Percentiles rank a stretch among this genome's conserved stretches.
phyloP scores from a whole-genome alignment of 805 yeast genomes.

The Candida yuanshanica region DNA sequence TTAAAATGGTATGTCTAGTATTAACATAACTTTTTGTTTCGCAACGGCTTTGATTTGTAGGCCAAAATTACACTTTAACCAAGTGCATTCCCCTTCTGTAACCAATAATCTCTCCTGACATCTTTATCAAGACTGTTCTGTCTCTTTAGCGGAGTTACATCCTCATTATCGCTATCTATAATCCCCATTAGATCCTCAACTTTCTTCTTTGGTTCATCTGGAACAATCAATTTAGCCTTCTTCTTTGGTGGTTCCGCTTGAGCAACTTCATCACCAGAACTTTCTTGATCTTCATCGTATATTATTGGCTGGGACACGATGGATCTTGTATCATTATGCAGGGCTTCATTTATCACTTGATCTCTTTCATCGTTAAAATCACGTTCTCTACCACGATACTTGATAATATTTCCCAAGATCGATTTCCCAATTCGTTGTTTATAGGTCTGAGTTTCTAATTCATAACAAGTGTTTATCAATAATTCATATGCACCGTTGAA shows the following conservation, averaged over 20 bases:
- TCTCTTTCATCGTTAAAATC: slow-evolving; percentile 73
- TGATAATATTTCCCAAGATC: slow-evolving; percentile 74
- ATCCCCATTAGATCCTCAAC: slow-evolving; percentile 24
- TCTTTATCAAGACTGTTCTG: slow-evolving; percentile 16
- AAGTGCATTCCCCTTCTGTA: slow-evolving; percentile 28
- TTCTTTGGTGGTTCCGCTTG: background rate
- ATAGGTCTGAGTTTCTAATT: slow-evolving; percentile 58
- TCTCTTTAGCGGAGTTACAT: slow-evolving; percentile 10
- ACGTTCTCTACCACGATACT: slow-evolving; percentile 66
- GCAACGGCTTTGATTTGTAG: too few relatives aligned
- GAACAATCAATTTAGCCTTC: background rate
- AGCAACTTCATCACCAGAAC: slow-evolving; percentile 13
- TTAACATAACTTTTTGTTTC: too few relatives aligned
- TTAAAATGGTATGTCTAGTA: too few relatives aligned
- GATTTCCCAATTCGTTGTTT: slow-evolving; percentile 65
- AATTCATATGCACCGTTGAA: slow-evolving; percentile 86
- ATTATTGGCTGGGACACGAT: slow-evolving; percentile 9
- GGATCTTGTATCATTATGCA: slow-evolving; percentile 26
- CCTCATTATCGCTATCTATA: slow-evolving; percentile 23
- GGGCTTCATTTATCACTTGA: slow-evolving; percentile 56
- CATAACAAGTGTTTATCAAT: slow-evolving; percentile 69
- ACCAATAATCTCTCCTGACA: slow-evolving; percentile 31
- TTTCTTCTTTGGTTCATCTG: background rate
- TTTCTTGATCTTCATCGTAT: slow-evolving; percentile 5
- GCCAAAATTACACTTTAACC: slow-evolving; percentile 5